Base-by-base conservation (phyloP, 176 grass and related monocot species). In the Otatea glauca region DNA sequence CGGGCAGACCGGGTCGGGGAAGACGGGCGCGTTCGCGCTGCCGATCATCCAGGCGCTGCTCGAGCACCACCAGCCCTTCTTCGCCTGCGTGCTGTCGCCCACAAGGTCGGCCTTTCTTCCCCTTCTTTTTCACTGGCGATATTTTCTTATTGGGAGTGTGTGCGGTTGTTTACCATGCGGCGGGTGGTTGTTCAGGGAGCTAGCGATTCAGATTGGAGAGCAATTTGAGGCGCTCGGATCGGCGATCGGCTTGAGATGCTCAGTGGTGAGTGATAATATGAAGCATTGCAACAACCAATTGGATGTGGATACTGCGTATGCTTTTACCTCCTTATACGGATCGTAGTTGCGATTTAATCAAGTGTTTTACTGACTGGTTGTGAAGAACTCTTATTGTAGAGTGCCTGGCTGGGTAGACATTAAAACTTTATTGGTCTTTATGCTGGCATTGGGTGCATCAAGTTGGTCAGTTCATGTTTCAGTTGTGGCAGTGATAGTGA, bases 171-270 rank as follows among this genome's bases (percentile, higher is more conserved):
- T 80, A 67, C 64, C 38, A 42, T 71, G 8, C 11, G 20, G 9
- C 10, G 45, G 37, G 2, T 72, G 24, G 43, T 68, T 37, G 48
- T 83, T 49, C 83, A 98, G 96, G 88, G 96, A 98, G 86, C 85
- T 98, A 29, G 93, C 96, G 6, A 98, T 98, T 89, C 96, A 98
- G 73, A 98, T 98, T 23, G 85, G 86, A 2, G 89, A 98, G 81
- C 96, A 98, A 77, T 94, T 98, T 62, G 88, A 98, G 77, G 93
- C 96, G 61, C 78, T 98, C 3, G 93, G 96, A 14, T 94, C 89
- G 5, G 93, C 85, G 5, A 89, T 95, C 68, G 88, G 91, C 21
- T 82, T 94, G 66, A 87, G 75, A 7, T 94, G 93, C 42, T 83
- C 89, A 20, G 91, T 98, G 79, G 96, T 98, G 55, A 98, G 96